Conservation (phyloP, 2,329 filamentous ascomycete species). For the Xylariaceae sp. region DNA sequence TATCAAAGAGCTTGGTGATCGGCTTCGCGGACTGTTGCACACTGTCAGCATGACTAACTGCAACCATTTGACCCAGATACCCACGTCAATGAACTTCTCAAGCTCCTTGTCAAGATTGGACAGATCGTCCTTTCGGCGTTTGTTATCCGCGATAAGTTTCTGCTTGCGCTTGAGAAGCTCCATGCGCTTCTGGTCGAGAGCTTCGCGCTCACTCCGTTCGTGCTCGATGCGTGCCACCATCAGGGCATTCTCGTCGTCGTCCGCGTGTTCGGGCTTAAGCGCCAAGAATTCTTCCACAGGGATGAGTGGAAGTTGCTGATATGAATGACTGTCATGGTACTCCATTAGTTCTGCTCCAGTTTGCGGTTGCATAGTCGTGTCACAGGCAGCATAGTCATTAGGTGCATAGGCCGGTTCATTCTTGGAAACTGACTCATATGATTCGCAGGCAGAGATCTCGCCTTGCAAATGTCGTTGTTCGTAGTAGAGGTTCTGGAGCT, state of each 20-base stretch:
- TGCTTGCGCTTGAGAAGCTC: conserved; percentile 63
- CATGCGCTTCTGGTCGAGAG: conserved; percentile 77
- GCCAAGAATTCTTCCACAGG: conserved; percentile 74
- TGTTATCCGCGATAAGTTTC: conserved; percentile 66
- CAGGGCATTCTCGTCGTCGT: conserved; percentile 68
- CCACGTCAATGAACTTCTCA: conserved; percentile 86
- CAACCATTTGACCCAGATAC: conserved; percentile 30
- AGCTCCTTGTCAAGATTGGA: conserved; percentile 86
- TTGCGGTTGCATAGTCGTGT: conserved; percentile 2
- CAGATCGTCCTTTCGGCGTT: conserved; percentile 87
- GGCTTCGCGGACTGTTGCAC: conserved; percentile 69
- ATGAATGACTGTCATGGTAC: conserved; percentile 63
- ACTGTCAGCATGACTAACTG: conserved; percentile 23
- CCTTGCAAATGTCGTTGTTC: conserved; percentile 86
- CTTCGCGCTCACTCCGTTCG: conserved; percentile 77
- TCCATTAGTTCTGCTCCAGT: conserved; percentile 24
- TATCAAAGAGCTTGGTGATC: conserved; percentile 80
- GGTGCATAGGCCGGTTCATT: background rate
- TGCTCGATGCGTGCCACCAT: conserved; percentile 90
- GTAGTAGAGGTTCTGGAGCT: conserved; percentile 94
- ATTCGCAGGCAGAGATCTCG: conserved; percentile 86
- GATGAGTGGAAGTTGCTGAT: conserved; percentile 80
- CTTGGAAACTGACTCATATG: conserved; percentile 67
- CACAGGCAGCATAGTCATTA: conserved; percentile 6
- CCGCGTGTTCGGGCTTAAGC: conserved; percentile 67